Evolutionary conservation across 192 early-diverging fungal genomes (phyloP).

Genomic region (Neocallimastix lanati): DNA sequence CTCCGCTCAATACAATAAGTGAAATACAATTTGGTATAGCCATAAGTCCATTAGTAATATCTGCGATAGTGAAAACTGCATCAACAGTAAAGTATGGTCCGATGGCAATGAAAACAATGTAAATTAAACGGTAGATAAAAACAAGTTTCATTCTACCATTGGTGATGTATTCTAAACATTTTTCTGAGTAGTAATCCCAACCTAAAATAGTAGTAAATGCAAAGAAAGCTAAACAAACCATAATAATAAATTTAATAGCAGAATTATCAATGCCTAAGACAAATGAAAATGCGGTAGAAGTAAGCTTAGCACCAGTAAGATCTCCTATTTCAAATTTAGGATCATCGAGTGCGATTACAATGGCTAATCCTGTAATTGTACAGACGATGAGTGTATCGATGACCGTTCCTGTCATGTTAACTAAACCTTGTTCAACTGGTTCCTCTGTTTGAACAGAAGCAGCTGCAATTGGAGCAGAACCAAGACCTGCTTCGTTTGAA

Average conservation of each 20-base stretch:
- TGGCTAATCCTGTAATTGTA: neutral
- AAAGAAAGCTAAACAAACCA: neutral
- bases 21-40: neutral
- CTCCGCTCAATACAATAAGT: neutral
- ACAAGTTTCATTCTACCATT: neutral
- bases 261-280: neutral
- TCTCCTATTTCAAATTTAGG: neutral
- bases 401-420: neutral
- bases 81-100: neutral
- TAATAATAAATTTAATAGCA: neutral
- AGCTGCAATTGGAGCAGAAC: neutral
- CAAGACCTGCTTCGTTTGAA: neutral
- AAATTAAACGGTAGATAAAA: neutral
- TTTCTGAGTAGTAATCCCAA: neutral
- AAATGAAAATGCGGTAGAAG: neutral
- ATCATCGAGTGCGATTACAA: neutral
- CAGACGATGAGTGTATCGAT: neutral
- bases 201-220: neutral
- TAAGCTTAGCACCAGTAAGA: neutral
- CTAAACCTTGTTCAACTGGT: neutral
- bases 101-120: neutral
- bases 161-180: neutral
- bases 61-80: neutral
- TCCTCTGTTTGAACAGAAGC: neutral
- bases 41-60: neutral